Evolutionary conservation across 768 basidiomycete genomes (phyloP), one percentile per base, ranked within the genome.

Genomic region (Leccinum truebloodii): DNA sequence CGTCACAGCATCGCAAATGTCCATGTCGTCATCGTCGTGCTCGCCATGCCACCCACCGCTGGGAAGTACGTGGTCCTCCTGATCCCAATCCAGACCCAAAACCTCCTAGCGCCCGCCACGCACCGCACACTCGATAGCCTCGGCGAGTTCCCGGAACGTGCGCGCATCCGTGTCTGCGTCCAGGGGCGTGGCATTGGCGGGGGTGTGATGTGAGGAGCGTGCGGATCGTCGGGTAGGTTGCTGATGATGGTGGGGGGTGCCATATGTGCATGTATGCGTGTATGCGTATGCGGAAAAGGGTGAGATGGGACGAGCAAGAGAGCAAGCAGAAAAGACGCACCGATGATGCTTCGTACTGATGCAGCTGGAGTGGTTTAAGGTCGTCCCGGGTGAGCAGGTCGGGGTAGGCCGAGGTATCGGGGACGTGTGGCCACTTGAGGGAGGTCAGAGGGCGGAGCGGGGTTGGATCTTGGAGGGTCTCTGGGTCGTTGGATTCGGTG

Each of bases 351-450:
- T 92, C 90, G 69, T 92, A 93, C 58, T 94, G 90, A 44, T 70
- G 78, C 0, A 86, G 71, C 59, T 88, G 85, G 0, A 96, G 76
- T 0, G 85, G 80, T 71, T 94, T 93, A 0, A 92, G 94, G 69
- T 95, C 92, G 67, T 96, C 88, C 5, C 89, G 80, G 66, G 88
- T 87, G 52, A 96, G 80, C 1, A 93, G 94, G 71, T 30, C 28
- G 28, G 28, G 28, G 28, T 30, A 30, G 28, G 28, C 28, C 28
- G 28, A 30, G 28, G 28, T 30, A 30, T 30, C 28, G 28, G 28
- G 28, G 28, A 30, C 28, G 68, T 92, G 93, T 0, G 94, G 94
- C 92, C 93, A 95, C 26, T 83, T 84, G 37, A 95, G 78, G 28
- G 89, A 82, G 0, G 91, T 88, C 41, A 95, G 78, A 1, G 90